Evolutionary conservation across 139 green algal species (phyloP), one percentile per base, ranked within the genome.

Genomic region (Chlorella ohadii): DNA sequence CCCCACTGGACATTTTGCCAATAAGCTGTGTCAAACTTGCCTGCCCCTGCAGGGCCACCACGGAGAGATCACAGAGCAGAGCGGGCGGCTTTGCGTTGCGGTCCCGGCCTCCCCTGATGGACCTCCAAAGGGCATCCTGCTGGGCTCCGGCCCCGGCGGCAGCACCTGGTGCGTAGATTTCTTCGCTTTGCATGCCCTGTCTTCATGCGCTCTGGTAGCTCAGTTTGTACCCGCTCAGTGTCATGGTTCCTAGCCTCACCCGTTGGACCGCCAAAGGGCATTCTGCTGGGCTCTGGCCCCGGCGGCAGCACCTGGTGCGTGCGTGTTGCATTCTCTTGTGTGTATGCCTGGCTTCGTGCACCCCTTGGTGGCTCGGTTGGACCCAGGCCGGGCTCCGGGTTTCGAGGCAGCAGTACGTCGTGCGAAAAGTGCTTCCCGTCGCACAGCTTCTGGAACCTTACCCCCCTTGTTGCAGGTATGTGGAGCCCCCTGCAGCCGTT

Each of bases 401-500:
- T n/a, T n/a, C n/a, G n/a, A n/a, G n/a, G n/a, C n/a, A n/a, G n/a
- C n/a, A n/a, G n/a, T n/a, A n/a, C n/a, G n/a, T n/a, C n/a, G n/a
- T n/a, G n/a, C n/a, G n/a, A n/a, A n/a, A n/a, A n/a, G n/a, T n/a
- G n/a, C n/a, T n/a, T n/a, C n/a, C n/a, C n/a, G n/a, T n/a, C n/a
- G n/a, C n/a, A n/a, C 44, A 51, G 9, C 44, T 16, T 51, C 7
- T 9, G 6, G 44, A 51, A 6, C 39, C 72, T 22, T 57, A 36
- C 17, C 17, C 39, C 41, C 41, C 27, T 15, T 51, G 55, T 27
- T 64, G 27, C 23, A 77, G 87, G 72, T 96, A 93, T 76, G 78
- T 96, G 1, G 94, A 98, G 87, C 94, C 94, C 11, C 75, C 84
- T 2, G 89, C 88, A 13, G 94, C 93, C 9, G 90, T 98, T 44